phyloP scores from a whole-genome alignment of 768 basidiomycete genomes.

The Mycena metata region DNA sequence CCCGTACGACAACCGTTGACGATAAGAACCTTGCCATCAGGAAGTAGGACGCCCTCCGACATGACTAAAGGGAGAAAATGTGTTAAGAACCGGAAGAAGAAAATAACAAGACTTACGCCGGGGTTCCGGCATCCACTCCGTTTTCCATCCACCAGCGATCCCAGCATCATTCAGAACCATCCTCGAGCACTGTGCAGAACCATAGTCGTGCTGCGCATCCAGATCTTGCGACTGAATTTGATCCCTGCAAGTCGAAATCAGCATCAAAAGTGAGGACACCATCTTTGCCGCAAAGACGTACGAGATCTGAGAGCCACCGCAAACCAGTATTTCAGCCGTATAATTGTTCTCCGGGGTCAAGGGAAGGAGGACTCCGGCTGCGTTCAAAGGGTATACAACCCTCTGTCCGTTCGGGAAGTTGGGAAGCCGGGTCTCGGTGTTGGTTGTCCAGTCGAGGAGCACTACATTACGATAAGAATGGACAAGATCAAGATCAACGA shows the following conservation, averaged over 20 bases:
- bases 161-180: conserved; percentile 44
- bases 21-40: conserved; percentile 47
- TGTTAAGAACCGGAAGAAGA: not conserved
- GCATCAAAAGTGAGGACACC: not conserved
- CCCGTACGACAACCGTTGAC: conserved; percentile 46
- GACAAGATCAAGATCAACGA: not conserved
- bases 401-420: conserved; percentile 44
- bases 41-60: conserved; percentile 39
- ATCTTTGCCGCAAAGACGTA: not conserved
- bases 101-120: conserved; percentile 27
- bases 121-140: conserved; percentile 46
- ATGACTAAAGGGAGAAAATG: conserved; percentile 16
- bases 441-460: conserved; percentile 44
- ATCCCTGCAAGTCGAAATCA: conserved; percentile 8
- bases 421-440: conserved; percentile 43
- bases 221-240: conserved; percentile 30
- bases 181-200: conserved; percentile 45
- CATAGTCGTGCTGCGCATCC: conserved; percentile 42
- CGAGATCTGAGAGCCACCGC: conserved; percentile 46
- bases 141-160: conserved; percentile 46
- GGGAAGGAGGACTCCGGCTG: conserved; percentile 44
- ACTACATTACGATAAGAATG: conserved; percentile 25
- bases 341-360: conserved; percentile 47
- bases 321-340: conserved; percentile 46
- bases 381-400: conserved; percentile 39